Percentiles rank a stretch among this genome's conserved stretches.
Conservation (phyloP, 129 eudicot genomes). For the Escallonia herrerae region DNA sequence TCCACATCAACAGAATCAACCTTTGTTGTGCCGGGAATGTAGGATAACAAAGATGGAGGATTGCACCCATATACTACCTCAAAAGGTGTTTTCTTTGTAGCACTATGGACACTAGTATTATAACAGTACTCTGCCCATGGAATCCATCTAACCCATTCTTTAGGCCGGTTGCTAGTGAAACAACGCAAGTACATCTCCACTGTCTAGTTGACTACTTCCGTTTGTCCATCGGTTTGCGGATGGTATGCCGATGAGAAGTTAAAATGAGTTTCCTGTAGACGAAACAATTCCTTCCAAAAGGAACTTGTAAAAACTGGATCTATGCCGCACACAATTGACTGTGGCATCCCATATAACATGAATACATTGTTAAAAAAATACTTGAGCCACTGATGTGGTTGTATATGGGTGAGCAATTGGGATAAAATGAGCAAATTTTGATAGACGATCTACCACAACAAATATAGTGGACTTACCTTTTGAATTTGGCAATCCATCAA, state of each 20-base stretch:
- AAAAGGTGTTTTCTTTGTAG: no score
- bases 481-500: no score
- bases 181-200: neutral
- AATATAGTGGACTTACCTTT: no score
- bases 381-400: no score
- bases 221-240: neutral
- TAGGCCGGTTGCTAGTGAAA: neutral
- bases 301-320: neutral
- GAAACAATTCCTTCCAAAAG: neutral
- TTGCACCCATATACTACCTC: no score
- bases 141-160: neutral
- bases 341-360: neutral
- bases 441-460: no score
- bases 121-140: neutral
- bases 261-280: neutral
- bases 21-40: no score
- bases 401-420: no score
- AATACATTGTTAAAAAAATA: neutral
- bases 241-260: neutral
- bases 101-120: neutral
- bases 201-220: neutral
- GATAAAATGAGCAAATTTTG: no score
- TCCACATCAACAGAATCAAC: neutral
- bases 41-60: no score
- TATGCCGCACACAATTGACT: neutral